Conservation (phyloP, 345 rosid genomes). For the Syzygium oleosum region DNA sequence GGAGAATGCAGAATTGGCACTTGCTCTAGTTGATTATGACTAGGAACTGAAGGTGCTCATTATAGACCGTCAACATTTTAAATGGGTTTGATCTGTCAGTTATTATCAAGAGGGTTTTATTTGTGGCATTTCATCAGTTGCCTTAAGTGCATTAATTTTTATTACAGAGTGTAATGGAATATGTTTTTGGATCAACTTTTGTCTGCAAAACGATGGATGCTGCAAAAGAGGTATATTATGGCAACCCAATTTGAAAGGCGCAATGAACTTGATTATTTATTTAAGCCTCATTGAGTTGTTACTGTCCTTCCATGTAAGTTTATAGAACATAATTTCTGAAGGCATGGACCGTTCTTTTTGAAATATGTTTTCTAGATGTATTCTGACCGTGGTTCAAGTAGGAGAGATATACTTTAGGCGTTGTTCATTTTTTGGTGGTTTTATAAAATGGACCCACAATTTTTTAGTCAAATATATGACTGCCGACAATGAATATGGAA, state of each 20-base stretch:
- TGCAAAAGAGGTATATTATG: slow-evolving; percentile 71
- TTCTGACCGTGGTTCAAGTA: neutral
- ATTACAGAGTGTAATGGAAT: slow-evolving; percentile 89
- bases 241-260: neutral
- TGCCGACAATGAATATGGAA: neutral
- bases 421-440: neutral
- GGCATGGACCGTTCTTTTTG: neutral
- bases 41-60: slow-evolving; percentile 55
- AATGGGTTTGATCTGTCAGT: neutral
- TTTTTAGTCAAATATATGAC: neutral
- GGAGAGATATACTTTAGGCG: neutral
- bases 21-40: slow-evolving; percentile 79
- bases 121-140: neutral
- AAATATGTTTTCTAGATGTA: neutral
- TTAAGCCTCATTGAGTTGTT: neutral
- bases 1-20: slow-evolving; percentile 86
- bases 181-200: slow-evolving; percentile 89
- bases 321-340: neutral
- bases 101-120: neutral
- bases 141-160: slow-evolving; percentile 3
- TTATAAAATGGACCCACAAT: neutral
- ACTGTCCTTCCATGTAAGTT: neutral
- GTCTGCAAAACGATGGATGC: slow-evolving; percentile 81
- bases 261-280: neutral
- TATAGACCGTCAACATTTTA: neutral